Conservation (phyloP, 2,329 filamentous ascomycete species). For the Immersiporthe knoxdaviesiana region DNA sequence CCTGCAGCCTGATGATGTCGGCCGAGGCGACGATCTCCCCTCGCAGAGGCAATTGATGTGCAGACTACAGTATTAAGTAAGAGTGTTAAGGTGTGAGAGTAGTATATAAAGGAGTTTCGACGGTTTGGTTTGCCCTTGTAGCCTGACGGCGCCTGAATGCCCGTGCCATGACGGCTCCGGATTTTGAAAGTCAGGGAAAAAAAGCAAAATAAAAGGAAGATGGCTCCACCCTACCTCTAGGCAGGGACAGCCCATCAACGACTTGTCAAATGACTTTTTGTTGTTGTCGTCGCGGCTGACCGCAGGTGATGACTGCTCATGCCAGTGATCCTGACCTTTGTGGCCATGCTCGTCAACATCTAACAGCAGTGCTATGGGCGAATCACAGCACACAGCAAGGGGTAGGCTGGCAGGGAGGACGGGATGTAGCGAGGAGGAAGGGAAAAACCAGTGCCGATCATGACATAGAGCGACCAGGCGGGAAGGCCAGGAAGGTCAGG, state of each 20-base stretch:
- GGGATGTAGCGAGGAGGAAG: neutral
- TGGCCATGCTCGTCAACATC: neutral
- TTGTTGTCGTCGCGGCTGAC: neutral
- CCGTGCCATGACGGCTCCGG: neutral
- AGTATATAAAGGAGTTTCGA: neutral
- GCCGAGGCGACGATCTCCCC: neutral
- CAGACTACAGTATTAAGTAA: neutral
- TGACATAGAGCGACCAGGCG: slow-evolving; percentile 18
- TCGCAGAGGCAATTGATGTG: neutral
- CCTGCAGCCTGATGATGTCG: neutral
- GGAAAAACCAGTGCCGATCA: slow-evolving; percentile 22
- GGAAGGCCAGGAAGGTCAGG: slow-evolving; percentile 2
- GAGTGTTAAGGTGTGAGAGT: neutral
- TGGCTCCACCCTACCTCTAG: neutral
- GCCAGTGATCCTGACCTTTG: neutral
- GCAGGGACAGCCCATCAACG: neutral
- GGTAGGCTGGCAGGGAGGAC: neutral
- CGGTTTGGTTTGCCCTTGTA: neutral
- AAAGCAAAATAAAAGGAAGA: too few species aligned
- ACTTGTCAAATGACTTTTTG: neutral
- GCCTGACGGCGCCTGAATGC: too few species aligned
- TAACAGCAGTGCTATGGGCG: neutral
- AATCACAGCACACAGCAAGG: neutral
- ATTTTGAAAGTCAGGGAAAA: neutral
- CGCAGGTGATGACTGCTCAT: neutral